These are phyloP conservation scores for Curvularia eragrostidis DNA, from an alignment of 2,329 filamentous ascomycete species.

Conservation along the genomic window DNA sequence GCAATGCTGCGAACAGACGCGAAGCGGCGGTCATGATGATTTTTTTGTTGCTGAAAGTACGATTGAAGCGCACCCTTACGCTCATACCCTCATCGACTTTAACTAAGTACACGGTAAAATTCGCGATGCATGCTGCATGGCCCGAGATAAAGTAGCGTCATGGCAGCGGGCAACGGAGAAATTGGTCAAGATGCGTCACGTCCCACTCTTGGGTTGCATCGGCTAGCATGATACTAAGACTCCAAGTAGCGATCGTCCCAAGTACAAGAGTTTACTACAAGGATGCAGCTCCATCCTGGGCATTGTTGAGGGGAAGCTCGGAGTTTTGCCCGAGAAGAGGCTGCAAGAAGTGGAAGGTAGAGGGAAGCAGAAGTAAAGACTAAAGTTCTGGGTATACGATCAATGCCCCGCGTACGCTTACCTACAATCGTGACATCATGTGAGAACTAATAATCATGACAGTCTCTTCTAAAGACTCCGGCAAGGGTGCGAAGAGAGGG, in stretches of 20 bases:
- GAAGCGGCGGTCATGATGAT: background rate
- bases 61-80: no score
- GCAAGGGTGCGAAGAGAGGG: background rate
- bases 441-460: background rate
- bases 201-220: conserved; percentile 12
- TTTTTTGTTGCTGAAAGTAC: background rate
- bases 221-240: background rate
- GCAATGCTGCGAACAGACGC: conserved; percentile 8
- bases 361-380: background rate
- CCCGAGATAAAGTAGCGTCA: background rate
- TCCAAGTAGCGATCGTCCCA: conserved; percentile 2
- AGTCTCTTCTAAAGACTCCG: background rate
- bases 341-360: background rate
- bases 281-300: background rate
- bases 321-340: background rate
- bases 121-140: conserved; percentile 3
- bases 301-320: conserved; percentile 10
- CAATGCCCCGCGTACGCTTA: background rate
- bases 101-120: conserved; percentile 3
- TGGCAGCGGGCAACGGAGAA: conserved; percentile 10
- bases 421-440: background rate
- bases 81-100: background rate
- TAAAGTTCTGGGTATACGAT: background rate
- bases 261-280: background rate
- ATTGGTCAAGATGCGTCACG: conserved; percentile 9